These are phyloP conservation scores for Sporisorium graminicola DNA, from an alignment of 1,284 basidiomycete genomes.

Conservation along the genomic window DNA sequence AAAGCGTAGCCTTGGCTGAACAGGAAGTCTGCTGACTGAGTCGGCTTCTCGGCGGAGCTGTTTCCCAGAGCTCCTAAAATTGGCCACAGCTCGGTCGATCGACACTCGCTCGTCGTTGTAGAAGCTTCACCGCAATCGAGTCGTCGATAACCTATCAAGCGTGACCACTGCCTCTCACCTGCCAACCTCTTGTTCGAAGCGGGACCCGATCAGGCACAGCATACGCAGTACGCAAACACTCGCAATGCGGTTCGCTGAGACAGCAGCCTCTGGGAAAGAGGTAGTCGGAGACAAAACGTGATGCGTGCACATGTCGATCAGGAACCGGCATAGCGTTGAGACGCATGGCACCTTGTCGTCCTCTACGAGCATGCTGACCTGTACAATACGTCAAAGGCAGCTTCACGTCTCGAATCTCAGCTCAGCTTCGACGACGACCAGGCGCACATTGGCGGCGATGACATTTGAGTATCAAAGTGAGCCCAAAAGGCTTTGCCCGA, in stretches of 20 bases:
- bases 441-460: too few relatives aligned
- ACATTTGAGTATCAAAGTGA: not conserved
- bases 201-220: not conserved
- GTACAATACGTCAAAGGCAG: not conserved
- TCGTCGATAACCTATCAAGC: too few relatives aligned
- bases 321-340: not conserved
- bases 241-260: not conserved
- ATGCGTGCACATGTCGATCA: slow-evolving; percentile 1
- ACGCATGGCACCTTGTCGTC: not conserved
- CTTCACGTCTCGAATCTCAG: not conserved
- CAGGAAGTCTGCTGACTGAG: too few relatives aligned
- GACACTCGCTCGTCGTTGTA: too few relatives aligned
- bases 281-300: not conserved
- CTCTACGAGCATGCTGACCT: too few relatives aligned
- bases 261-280: not conserved
- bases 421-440: not conserved
- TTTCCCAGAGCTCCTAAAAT: too few relatives aligned
- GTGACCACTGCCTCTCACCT: not conserved
- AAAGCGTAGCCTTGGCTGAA: too few relatives aligned
- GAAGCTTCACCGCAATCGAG: too few relatives aligned
- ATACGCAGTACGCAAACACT: not conserved
- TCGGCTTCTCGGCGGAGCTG: too few relatives aligned
- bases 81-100: too few relatives aligned
- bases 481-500: not conserved
- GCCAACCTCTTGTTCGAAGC: not conserved